A percentile compares a stretch with the other conserved stretches of the same genome.
These are phyloP conservation scores for Spathaspora jeffriesii DNA, from an alignment of 1,139 yeast species.

Conservation along the genomic window DNA sequence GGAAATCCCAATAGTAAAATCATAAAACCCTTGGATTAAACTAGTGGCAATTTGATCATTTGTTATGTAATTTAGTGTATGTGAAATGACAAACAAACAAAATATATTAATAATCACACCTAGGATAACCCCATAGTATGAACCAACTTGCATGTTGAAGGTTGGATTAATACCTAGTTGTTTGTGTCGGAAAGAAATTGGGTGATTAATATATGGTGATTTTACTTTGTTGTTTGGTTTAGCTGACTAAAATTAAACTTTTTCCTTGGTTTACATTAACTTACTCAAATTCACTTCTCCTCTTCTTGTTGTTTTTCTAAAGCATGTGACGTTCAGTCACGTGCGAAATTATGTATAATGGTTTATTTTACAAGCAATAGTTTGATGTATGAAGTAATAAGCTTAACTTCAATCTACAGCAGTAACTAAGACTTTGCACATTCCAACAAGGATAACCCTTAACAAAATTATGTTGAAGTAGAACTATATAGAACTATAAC, in stretches of 20 bases:
- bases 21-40: not conserved
- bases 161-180: not conserved
- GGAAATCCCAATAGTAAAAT: conserved; percentile 3
- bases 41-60: not conserved
- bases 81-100: not conserved
- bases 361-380: no score
- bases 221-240: not conserved
- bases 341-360: no score
- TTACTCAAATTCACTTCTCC: no score
- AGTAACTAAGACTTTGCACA: no score
- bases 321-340: not conserved
- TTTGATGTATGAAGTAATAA: no score
- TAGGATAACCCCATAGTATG: conserved; percentile 3
- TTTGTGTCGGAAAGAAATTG: not conserved
- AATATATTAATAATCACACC: not conserved
- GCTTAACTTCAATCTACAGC: no score
- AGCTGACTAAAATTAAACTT: conserved; percentile 4
- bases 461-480: no score
- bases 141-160: not conserved
- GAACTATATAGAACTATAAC: not conserved
- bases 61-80: not conserved
- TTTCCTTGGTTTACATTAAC: not conserved
- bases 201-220: not conserved
- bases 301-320: no score
- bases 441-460: not conserved